These are phyloP conservation scores for Clausena lansium DNA, from an alignment of 345 rosid genomes.

Conservation along the genomic window DNA sequence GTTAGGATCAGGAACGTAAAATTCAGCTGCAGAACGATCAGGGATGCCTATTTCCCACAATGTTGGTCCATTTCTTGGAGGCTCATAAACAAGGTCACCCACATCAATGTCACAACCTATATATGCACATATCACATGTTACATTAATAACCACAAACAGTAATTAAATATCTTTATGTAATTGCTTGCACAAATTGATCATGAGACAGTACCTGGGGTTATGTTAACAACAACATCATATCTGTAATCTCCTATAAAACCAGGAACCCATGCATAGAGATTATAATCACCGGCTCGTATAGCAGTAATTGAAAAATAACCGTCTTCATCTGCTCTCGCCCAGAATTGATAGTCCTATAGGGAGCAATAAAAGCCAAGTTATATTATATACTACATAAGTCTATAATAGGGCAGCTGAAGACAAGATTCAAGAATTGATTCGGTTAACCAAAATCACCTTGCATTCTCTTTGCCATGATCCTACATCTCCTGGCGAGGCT, in stretches of 20 bases:
- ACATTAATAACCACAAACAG: no score
- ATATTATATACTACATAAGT: background rate
- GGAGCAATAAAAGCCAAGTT: background rate
- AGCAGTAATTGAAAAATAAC: conserved; percentile 51
- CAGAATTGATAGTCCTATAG: conserved; percentile 81
- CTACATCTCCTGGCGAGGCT: conserved; percentile 55
- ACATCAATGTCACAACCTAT: conserved; percentile 40
- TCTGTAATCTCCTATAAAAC: conserved; percentile 76
- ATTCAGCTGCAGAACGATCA: conserved; percentile 60
- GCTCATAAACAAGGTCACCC: conserved; percentile 45
- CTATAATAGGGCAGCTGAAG: background rate
- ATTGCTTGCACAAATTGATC: background rate
- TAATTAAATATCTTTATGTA: background rate
- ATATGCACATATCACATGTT: background rate
- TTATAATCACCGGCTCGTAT: conserved; percentile 53
- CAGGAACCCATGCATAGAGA: conserved; percentile 80
- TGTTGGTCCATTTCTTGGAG: conserved; percentile 67
- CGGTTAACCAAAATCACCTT: conserved; percentile 30
- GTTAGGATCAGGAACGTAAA: conserved; percentile 59
- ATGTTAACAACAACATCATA: conserved; percentile 40
- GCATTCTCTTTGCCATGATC: conserved; percentile 74
- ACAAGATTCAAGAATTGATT: background rate
- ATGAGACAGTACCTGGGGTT: conserved; percentile 44
- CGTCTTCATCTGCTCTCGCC: conserved; percentile 60
- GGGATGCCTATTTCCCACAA: conserved; percentile 76